phyloP scores from a whole-genome alignment of 1,284 basidiomycete genomes.

The Agroathelia rolfsii region DNA sequence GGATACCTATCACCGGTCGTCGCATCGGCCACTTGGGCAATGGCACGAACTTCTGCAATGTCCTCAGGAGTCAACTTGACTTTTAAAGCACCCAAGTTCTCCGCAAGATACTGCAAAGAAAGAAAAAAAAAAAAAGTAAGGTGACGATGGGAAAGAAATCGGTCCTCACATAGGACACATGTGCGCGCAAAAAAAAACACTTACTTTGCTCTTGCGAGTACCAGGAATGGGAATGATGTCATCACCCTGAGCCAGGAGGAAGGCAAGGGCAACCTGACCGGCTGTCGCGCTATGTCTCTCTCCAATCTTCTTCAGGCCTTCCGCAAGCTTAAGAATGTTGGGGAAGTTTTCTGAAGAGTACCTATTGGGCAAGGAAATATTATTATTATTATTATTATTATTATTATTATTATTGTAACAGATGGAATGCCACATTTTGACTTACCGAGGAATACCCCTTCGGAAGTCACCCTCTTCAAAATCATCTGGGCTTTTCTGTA shows the following conservation, averaged over 20 bases:
- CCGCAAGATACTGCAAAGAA: conserved; percentile 7
- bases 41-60: conserved; percentile 4
- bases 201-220: too few relatives aligned
- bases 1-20: too few relatives aligned
- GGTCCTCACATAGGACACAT: too few relatives aligned
- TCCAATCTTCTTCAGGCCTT: conserved; percentile 26
- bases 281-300: conserved; percentile 27
- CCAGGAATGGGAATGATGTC: conserved; percentile 35
- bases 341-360: conserved; percentile 32
- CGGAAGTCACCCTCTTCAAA: conserved; percentile 42
- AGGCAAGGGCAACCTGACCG: conserved; percentile 39
- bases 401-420: too few relatives aligned
- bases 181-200: too few relatives aligned
- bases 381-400: too few relatives aligned
- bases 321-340: conserved; percentile 31
- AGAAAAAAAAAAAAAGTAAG: too few relatives aligned
- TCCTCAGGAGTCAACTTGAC: conserved; percentile 7
- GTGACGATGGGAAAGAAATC: too few relatives aligned
- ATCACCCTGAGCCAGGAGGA: conserved; percentile 33
- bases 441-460: conserved; percentile 24
- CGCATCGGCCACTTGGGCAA: conserved; percentile 7
- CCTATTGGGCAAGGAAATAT: too few relatives aligned
- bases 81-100: conserved; percentile 7
- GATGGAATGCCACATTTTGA: not conserved
- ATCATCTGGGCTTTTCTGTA: conserved; percentile 37